Conservation (phyloP, 1,284 basidiomycete genomes). For the Naganishia cerealis region DNA sequence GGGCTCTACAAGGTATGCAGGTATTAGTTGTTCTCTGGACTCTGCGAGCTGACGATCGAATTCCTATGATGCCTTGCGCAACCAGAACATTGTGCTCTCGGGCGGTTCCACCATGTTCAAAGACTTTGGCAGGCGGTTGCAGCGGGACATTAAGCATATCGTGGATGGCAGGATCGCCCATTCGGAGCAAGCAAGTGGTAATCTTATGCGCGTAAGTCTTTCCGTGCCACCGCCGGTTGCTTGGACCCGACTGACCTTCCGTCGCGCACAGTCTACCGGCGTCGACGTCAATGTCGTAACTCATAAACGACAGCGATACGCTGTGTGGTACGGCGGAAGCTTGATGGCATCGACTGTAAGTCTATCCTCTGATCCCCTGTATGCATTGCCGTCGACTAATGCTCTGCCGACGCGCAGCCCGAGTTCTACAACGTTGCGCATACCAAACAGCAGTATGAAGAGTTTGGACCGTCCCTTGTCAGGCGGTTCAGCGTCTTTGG, state of each 20-base stretch:
- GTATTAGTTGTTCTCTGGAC: slow-evolving; percentile 5
- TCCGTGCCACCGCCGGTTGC: too few relatives aligned
- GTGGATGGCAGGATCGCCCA: slow-evolving; percentile 87
- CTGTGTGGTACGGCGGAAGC: slow-evolving; percentile 98
- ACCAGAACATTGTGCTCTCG: slow-evolving; percentile 84
- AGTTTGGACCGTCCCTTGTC: slow-evolving; percentile 93
- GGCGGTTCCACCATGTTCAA: slow-evolving; percentile 98
- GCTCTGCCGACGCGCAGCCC: slow-evolving; percentile 60
- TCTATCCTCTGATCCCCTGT: slow-evolving; percentile 32
- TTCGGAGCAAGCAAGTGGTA: slow-evolving; percentile 73
- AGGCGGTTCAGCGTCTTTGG: slow-evolving; percentile 92
- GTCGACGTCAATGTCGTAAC: slow-evolving; percentile 97
- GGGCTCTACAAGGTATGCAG: slow-evolving; percentile 81
- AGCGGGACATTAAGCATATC: slow-evolving; percentile 89
- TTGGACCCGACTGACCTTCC: too few relatives aligned
- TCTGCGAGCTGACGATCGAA: neutral
- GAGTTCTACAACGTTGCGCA: slow-evolving; percentile 98
- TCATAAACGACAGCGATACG: slow-evolving; percentile 96
- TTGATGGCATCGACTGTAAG: slow-evolving; percentile 84
- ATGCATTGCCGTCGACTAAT: neutral
- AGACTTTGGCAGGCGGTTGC: slow-evolving; percentile 91
- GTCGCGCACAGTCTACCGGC: slow-evolving; percentile 71
- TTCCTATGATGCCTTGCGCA: neutral
- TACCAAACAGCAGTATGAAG: slow-evolving; percentile 95
- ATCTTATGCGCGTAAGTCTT: slow-evolving; percentile 66